Conservation (phyloP, 768 basidiomycete species). For the Leccinum ochraceum region DNA sequence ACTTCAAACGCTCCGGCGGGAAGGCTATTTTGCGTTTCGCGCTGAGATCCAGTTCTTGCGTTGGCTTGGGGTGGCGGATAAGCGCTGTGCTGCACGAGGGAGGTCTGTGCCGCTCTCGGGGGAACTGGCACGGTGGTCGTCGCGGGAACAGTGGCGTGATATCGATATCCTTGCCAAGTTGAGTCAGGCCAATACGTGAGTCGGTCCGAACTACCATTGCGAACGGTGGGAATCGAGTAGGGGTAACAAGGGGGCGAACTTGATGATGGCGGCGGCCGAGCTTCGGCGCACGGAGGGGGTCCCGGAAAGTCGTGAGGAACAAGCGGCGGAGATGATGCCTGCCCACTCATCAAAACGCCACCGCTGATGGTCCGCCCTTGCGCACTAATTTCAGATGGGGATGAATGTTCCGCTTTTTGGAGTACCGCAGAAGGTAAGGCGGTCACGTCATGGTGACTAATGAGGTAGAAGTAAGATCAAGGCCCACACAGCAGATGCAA, state of each 20-base stretch:
- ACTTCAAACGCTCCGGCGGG: conserved; percentile 24
- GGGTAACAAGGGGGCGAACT: conserved; percentile 30
- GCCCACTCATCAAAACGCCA: conserved; percentile 24
- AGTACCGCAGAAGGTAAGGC: conserved; percentile 21
- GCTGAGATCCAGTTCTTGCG: background rate
- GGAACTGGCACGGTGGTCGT: conserved; percentile 9
- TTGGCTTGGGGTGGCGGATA: conserved; percentile 2
- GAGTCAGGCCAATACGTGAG: conserved; percentile 18
- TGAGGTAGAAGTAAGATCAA: conserved; percentile 1
- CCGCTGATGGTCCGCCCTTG: conserved; percentile 27
- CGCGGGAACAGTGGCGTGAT: conserved; percentile 32
- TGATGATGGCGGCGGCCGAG: conserved; percentile 28
- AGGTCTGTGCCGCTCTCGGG: background rate
- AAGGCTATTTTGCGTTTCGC: conserved; percentile 7
- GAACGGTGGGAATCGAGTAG: background rate
- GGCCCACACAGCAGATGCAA: background rate
- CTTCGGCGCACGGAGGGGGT: conserved; percentile 36
- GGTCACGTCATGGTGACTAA: conserved; percentile 26
- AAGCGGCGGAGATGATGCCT: conserved; percentile 15
- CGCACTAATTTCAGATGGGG: conserved; percentile 6
- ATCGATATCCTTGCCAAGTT: conserved; percentile 13
- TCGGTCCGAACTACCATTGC: conserved; percentile 11
- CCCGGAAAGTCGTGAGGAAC: background rate
- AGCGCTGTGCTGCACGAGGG: conserved; percentile 3
- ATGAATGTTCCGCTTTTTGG: conserved; percentile 9